Evolutionary conservation across 2,329 filamentous ascomycete genomes (phyloP), one percentile per base, ranked within the genome.

Genomic region (Pyrenochaeta sp.): DNA sequence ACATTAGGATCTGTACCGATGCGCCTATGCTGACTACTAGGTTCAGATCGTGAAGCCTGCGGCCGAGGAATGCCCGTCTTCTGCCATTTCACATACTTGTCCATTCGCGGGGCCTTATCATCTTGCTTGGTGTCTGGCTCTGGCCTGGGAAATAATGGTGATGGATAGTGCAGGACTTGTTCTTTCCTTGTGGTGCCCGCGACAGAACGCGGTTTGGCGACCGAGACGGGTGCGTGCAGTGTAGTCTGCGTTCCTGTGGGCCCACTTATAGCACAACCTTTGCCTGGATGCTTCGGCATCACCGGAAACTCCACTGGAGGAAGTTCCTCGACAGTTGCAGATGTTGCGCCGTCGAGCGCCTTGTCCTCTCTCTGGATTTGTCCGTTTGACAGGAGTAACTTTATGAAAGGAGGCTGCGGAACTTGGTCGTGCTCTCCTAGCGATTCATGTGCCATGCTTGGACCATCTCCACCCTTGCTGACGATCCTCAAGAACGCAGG

Each of bases 1-100:
- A 53, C 35, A 2, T 23, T 35, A 11, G 40, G 45, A 44, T 54
- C 46, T 6, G 49, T 51, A 2, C 46, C 43, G 2, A 37, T 17
- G 1, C 43, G 49, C 10, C 41, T 32, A 4, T 32, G 37, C 2
- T 14, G 30, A 20, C 31, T 33, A 2, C 27, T 4, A 15, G 30
- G n/a, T 10, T 29, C 23, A 5, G 29, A 17, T 4, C 40, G 12
- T 9, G 15, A 18, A 7, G 9, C n/a, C 3, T 36, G 39, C 9
- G 31, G 14, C 5, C 14, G 17, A 7, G n/a, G 12, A 7, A 23
- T 29, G 11, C 35, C 12, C 11, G 30, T 12, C 9, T 39, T 35
- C 17, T 29, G 43, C 36, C 49, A 50, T 7, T 33, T 35, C 2
- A 42, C 32, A 7, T 53, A 46, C 10, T 49, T 40, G 7, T 32